Conservation (phyloP, 805 yeast genomes). For the Grigorovia humatica region DNA sequence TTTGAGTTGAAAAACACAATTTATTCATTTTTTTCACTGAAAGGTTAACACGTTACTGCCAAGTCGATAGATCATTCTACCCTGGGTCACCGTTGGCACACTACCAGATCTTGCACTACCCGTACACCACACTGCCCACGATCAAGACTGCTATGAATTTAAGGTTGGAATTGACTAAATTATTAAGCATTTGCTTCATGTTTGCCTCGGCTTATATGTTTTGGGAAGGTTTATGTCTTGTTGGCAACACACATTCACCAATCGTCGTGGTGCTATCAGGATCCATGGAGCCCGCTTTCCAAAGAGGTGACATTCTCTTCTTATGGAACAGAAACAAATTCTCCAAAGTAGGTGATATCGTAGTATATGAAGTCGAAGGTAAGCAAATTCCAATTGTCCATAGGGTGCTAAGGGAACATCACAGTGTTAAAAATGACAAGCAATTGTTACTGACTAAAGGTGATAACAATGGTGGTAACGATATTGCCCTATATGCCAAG, state of each 20-base stretch:
- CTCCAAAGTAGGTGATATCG: conserved; percentile 80
- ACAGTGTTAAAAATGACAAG: conserved; percentile 29
- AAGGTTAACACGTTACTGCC: neutral
- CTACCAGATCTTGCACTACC: neutral
- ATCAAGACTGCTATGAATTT: conserved; percentile 42
- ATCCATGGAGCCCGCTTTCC: conserved; percentile 99
- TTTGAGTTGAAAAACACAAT: neutral
- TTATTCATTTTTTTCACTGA: neutral
- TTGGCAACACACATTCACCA: conserved; percentile 81
- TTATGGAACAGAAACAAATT: conserved; percentile 73
- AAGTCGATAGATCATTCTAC: neutral
- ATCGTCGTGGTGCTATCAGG: conserved; percentile 95
- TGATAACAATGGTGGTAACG: conserved; percentile 90
- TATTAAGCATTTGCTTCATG: conserved; percentile 65
- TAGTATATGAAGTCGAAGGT: conserved; percentile 76
- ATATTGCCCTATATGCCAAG: conserved; percentile 71
- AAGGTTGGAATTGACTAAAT: conserved; percentile 52
- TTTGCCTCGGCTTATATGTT: conserved; percentile 83
- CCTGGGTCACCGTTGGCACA: no score
- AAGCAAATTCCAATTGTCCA: conserved; percentile 93
- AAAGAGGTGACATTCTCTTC: conserved; percentile 88
- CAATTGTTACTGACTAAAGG: conserved; percentile 88
- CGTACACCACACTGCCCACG: no score
- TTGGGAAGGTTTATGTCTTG: conserved; percentile 74
- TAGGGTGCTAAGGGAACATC: conserved; percentile 80